A percentile compares a stretch with the other conserved stretches of the same genome.
Conservation (phyloP, 306 rosid species). For the Prunus padus region DNA sequence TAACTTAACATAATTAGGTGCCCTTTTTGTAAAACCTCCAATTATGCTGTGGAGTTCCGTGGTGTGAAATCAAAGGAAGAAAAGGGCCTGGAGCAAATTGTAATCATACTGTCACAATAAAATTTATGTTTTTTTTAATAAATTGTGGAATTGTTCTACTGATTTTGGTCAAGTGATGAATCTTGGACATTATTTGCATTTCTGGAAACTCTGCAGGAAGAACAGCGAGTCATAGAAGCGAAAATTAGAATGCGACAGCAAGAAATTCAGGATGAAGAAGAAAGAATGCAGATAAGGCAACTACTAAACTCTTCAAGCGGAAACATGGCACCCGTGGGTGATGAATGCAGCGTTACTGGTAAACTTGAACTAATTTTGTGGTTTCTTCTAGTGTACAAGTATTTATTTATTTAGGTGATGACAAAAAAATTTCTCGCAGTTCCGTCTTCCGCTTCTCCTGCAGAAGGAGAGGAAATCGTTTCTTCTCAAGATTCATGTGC, state of each 20-base stretch:
- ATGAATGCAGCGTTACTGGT: conserved; percentile 66
- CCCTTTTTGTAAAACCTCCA: conserved; percentile 89
- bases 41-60: conserved; percentile 95
- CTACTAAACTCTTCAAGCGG: conserved; percentile 42
- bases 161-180: conserved; percentile 9
- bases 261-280: conserved; percentile 88
- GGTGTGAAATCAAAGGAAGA: conserved; percentile 97
- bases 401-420: conserved; percentile 12
- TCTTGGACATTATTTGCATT: conserved; percentile 5
- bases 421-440: conserved; percentile 27
- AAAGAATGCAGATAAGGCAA: conserved; percentile 77
- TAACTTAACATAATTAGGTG: conserved; percentile 73
- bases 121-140: conserved; percentile 14
- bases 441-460: conserved; percentile 56
- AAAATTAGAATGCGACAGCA: conserved; percentile 91
- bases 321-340: conserved; percentile 45
- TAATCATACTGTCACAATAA: conserved; percentile 32
- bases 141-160: conserved; percentile 13
- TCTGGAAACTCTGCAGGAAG: conserved; percentile 59
- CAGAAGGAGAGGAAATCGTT: conserved; percentile 66
- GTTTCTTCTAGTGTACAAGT: conserved; percentile 12
- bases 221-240: conserved; percentile 98
- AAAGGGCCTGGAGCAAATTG: conserved; percentile 87
- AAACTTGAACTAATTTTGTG: conserved; percentile 19
- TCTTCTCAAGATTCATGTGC: conserved; percentile 64